Evolutionary conservation across 768 basidiomycete species (phyloP).

Genomic region (Leccinum imitatum): DNA sequence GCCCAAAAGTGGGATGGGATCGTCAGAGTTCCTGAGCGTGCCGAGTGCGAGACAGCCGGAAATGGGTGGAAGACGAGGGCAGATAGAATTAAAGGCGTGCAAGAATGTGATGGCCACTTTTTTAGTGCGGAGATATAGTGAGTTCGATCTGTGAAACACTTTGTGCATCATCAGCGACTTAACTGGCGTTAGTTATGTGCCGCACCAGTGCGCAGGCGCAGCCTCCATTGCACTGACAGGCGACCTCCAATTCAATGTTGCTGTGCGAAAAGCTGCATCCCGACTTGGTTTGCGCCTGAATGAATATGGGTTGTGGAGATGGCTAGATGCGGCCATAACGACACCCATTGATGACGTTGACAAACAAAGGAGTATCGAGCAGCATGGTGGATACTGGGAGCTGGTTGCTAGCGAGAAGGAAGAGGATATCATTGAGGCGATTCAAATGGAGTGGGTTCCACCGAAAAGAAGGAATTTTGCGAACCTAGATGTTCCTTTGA

Average conservation of each 20-base stretch:
- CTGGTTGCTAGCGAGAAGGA: slow-evolving; percentile 24
- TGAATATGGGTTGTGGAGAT: slow-evolving; percentile 66
- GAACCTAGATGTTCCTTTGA: slow-evolving; percentile 10
- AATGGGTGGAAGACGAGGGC: slow-evolving; percentile 31
- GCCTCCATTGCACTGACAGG: slow-evolving; percentile 58
- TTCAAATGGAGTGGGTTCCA: slow-evolving; percentile 28
- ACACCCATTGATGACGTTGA: background rate
- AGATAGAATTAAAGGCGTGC: slow-evolving; percentile 27
- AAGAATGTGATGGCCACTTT: slow-evolving; percentile 37
- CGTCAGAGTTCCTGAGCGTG: slow-evolving; percentile 43
- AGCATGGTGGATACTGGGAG: slow-evolving; percentile 24
- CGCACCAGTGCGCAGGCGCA: slow-evolving; percentile 40
- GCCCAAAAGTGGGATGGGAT: slow-evolving; percentile 52
- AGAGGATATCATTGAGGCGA: slow-evolving; percentile 25
- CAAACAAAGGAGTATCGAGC: slow-evolving; percentile 7
- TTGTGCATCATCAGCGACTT: background rate
- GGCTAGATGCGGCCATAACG: slow-evolving; percentile 29
- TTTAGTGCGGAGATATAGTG: slow-evolving; percentile 36
- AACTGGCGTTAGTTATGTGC: slow-evolving; percentile 17
- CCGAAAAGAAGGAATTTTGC: slow-evolving; percentile 28
- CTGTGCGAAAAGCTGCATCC: slow-evolving; percentile 43
- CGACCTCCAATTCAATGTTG: slow-evolving; percentile 46
- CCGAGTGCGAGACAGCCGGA: slow-evolving; percentile 7
- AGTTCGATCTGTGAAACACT: slow-evolving; percentile 1
- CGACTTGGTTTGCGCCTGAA: slow-evolving; percentile 51